Conservation (phyloP, 306 rosid species). For the Purshia tridentata region DNA sequence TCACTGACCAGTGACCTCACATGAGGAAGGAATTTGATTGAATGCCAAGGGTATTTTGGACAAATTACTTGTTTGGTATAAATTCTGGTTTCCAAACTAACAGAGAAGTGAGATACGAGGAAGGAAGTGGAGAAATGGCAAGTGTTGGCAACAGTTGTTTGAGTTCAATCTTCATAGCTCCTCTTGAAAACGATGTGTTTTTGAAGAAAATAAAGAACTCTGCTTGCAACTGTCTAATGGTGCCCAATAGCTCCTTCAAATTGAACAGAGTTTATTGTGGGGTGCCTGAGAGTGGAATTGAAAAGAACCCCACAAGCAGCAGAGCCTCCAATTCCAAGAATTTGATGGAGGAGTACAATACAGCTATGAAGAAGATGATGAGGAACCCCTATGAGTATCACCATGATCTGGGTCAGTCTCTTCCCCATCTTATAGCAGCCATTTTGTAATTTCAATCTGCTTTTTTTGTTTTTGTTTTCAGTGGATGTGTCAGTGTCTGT, state of each 20-base stretch:
- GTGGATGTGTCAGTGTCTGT: not conserved
- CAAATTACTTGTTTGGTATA: conserved; percentile 1
- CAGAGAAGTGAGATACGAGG: not conserved
- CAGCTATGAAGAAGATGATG: conserved; percentile 90
- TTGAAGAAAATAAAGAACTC: conserved; percentile 29
- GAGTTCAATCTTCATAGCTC: conserved; percentile 36
- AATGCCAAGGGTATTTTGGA: conserved; percentile 37
- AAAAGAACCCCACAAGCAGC: conserved; percentile 36
- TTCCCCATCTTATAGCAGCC: not conserved
- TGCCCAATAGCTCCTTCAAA: conserved; percentile 20
- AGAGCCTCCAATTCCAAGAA: conserved; percentile 40
- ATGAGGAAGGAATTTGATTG: not conserved
- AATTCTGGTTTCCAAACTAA: conserved; percentile 4
- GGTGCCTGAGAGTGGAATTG: conserved; percentile 55
- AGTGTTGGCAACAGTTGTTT: conserved; percentile 33
- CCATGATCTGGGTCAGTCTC: conserved; percentile 84
- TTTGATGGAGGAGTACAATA: conserved; percentile 75
- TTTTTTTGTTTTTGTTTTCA: not conserved
- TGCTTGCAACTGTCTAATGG: conserved; percentile 22
- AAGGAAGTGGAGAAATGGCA: conserved; percentile 40
- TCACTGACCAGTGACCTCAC: not conserved
- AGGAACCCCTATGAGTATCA: conserved; percentile 93
- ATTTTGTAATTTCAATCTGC: not conserved
- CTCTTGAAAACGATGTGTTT: conserved; percentile 23
- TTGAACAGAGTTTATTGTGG: conserved; percentile 43